Evolutionary conservation across 768 basidiomycete species (phyloP), one percentile per base, ranked within the genome.

Genomic region (Pleurotus pulmonarius): DNA sequence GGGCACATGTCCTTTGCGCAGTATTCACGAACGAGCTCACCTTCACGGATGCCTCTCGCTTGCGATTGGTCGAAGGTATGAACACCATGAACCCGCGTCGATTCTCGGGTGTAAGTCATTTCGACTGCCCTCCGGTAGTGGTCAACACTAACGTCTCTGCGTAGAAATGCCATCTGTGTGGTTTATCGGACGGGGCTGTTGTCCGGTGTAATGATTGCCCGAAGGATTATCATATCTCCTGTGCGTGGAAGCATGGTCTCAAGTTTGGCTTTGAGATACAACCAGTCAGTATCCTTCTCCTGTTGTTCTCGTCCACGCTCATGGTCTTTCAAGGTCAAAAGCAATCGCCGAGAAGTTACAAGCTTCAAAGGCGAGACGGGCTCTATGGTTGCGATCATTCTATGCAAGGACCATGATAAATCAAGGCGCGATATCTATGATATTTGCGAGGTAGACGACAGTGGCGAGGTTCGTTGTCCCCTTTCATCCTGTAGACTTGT

Each of bases 231-330:
- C 97, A 99, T 67, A 78, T 87, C 6, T 87, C 92, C 0, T 99
- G 97, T 68, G 97, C 93, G 16, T 98, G 92, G 91, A 81, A 78
- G 53, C 76, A 85, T 40, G 88, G 88, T 0, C 84, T 88, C 73
- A 87, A 78, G 61, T 94, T 98, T 61, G 94, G 92, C 25, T 97
- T 99, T 69, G 95, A 98, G 73, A 83, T 98, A 40, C 88, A 88
- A 63, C 81, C 87, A 37, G 93, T 90, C 61, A 65, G 87, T 72
- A 15, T 1, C 39, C 8, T 29, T 34, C 29, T 8, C 29, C 11
- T 25, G 25, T 20, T 39, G 15, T 12, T 26, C 20, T 7, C 22
- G n/a, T 40, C 44, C 24, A 39, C 38, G 49, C 29, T 26, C 29
- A 34, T 11, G 40, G 18, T 46, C 45, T 16, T n/a, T 18, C 39